Evolutionary conservation across 1,139 yeast species (phyloP).

Genomic region (Yamadazyma conglobata): DNA sequence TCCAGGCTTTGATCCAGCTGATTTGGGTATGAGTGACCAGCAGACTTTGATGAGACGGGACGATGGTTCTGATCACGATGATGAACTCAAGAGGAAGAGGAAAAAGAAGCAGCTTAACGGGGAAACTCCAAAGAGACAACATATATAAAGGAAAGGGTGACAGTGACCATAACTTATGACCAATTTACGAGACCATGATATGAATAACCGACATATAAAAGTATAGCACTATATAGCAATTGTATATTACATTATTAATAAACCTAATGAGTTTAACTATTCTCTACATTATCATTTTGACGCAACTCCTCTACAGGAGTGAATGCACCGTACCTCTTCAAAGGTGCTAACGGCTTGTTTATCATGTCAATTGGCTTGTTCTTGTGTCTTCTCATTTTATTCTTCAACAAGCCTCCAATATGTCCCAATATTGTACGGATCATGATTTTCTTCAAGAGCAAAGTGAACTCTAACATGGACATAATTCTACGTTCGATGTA

Average conservation of each 20-base stretch:
- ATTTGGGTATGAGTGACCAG: slow-evolving; percentile 62
- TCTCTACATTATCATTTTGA: too few species aligned
- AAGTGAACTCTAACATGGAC: slow-evolving; percentile 53
- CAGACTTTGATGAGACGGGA: slow-evolving; percentile 43
- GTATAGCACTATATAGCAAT: neutral
- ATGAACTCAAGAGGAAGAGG: slow-evolving; percentile 31
- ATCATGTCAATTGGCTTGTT: slow-evolving; percentile 5
- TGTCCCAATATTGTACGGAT: slow-evolving; percentile 54
- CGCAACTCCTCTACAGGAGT: slow-evolving; percentile 17
- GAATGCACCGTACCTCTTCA: slow-evolving; percentile 26
- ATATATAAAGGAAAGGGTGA: slow-evolving; percentile 24
- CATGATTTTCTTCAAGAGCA: slow-evolving; percentile 48
- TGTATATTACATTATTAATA: neutral
- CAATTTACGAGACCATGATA: too few species aligned
- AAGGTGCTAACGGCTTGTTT: slow-evolving; percentile 22
- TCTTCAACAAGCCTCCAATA: slow-evolving; percentile 54
- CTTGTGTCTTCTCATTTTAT: slow-evolving; percentile 42
- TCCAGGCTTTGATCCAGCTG: slow-evolving; percentile 72
- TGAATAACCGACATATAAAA: too few species aligned
- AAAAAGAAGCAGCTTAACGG: slow-evolving; percentile 30
- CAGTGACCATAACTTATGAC: too few species aligned
- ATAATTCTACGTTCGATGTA: slow-evolving; percentile 46
- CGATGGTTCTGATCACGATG: slow-evolving; percentile 39
- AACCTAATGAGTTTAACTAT: slow-evolving; percentile 1
- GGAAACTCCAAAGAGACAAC: slow-evolving; percentile 38